phyloP scores from a whole-genome alignment of 2,329 filamentous ascomycete genomes.

The Fusarium chlamydosporum region DNA sequence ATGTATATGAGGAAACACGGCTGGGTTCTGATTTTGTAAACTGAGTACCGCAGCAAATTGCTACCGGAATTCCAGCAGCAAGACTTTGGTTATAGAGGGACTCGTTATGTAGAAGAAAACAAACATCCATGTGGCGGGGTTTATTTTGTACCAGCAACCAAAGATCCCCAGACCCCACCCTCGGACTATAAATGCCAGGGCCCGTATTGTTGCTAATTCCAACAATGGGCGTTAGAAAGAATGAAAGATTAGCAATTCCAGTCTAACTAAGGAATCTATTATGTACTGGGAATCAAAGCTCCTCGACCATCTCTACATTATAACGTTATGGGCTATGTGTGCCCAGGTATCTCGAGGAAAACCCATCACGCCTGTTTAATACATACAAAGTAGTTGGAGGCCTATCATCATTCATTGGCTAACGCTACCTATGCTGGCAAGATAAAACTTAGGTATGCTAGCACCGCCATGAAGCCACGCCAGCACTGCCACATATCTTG shows the following conservation, averaged over 20 bases:
- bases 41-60: background rate
- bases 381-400: background rate
- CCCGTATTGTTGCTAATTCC: constrained; percentile 7
- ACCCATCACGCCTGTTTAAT: background rate
- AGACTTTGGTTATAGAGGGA: constrained; percentile 12
- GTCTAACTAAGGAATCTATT: too few relatives aligned
- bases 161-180: constrained; percentile 41
- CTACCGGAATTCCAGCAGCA: constrained; percentile 1
- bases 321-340: background rate
- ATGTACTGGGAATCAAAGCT: too few relatives aligned
- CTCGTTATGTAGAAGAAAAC: constrained; percentile 39
- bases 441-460: constrained; percentile 8
- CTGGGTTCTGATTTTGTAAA: background rate
- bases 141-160: constrained; percentile 41
- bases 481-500: constrained; percentile 37
- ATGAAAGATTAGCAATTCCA: background rate
- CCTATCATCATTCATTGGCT: background rate
- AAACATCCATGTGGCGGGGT: constrained; percentile 45
- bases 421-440: background rate
- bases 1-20: background rate
- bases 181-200: constrained; percentile 4
- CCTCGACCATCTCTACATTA: too few relatives aligned
- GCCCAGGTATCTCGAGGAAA: background rate
- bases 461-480: constrained; percentile 36
- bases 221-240: constrained; percentile 7